phyloP scores from a whole-genome alignment of 331 rosid species.

The Ulmus americana region DNA sequence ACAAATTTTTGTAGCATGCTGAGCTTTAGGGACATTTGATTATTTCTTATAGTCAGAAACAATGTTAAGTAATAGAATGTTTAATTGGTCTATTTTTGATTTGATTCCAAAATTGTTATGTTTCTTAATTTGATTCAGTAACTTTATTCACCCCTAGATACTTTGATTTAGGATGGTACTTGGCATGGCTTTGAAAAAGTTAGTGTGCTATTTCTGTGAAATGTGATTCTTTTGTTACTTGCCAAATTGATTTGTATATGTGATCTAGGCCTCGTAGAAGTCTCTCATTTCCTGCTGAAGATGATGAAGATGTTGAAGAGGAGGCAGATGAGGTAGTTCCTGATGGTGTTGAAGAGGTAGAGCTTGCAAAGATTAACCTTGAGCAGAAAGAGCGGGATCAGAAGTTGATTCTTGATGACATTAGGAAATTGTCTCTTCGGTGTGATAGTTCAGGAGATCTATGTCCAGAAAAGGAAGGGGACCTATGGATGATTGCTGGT shows the following conservation, averaged over 20 bases:
- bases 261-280: conserved; percentile 83
- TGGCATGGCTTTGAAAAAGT: conserved; percentile 5
- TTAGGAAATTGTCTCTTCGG: conserved; percentile 60
- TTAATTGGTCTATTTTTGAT: neutral
- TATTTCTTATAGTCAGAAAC: neutral
- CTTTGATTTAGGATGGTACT: conserved; percentile 14
- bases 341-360: conserved; percentile 98
- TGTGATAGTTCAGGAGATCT: conserved; percentile 54
- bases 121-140: neutral
- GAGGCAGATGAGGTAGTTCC: conserved; percentile 98
- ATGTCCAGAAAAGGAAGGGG: conserved; percentile 74
- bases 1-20: neutral
- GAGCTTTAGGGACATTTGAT: neutral
- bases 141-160: neutral
- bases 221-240: conserved; percentile 8
- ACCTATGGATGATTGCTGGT: conserved; percentile 77
- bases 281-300: conserved; percentile 76
- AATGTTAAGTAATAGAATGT: neutral
- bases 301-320: conserved; percentile 92
- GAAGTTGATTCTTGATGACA: conserved; percentile 78
- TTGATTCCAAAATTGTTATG: neutral
- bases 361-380: conserved; percentile 82
- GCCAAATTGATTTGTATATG: conserved; percentile 26
- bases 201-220: conserved; percentile 2
- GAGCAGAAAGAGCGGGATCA: conserved; percentile 77